A percentile compares a stretch with the other conserved stretches of the same genome.
Conservation (phyloP, 2,329 filamentous ascomycete genomes). For the Verticillium klebahnii region DNA sequence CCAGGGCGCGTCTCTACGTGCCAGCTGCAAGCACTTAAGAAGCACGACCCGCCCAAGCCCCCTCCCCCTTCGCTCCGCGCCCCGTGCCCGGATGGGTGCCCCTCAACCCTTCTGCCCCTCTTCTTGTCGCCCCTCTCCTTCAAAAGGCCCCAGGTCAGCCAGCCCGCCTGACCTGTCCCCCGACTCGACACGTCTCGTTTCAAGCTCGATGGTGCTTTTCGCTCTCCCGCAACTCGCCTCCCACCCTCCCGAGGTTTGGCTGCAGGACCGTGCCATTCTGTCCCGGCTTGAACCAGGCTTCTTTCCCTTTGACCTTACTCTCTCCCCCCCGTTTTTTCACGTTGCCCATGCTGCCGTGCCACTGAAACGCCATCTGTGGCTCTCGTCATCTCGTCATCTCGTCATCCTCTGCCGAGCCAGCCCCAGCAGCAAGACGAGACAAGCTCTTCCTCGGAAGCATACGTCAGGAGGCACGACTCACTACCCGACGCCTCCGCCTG, state of each 20-base stretch:
- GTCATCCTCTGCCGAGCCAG: neutral
- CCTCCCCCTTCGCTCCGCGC: neutral
- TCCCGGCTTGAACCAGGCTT: neutral
- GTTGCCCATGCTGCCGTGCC: neutral
- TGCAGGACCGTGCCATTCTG: neutral
- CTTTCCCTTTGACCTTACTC: neutral
- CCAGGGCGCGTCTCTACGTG: neutral
- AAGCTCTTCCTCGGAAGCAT: neutral
- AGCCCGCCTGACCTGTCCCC: neutral
- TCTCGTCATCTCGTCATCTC: neutral
- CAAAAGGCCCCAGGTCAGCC: neutral
- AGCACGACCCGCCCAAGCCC: neutral
- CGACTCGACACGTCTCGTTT: neutral
- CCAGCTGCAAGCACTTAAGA: slow-evolving; percentile 1
- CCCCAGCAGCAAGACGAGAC: neutral
- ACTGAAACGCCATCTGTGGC: neutral
- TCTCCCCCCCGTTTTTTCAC: neutral
- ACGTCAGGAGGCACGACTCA: neutral
- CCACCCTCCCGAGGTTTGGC: neutral
- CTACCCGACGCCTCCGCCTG: neutral
- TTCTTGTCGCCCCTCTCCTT: neutral
- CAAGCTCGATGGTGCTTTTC: neutral
- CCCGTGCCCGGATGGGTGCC: neutral
- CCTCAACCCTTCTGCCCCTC: neutral
- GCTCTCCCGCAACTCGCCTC: neutral